phyloP scores from a whole-genome alignment of 2,329 filamentous ascomycete species.

The Calycina marina region DNA sequence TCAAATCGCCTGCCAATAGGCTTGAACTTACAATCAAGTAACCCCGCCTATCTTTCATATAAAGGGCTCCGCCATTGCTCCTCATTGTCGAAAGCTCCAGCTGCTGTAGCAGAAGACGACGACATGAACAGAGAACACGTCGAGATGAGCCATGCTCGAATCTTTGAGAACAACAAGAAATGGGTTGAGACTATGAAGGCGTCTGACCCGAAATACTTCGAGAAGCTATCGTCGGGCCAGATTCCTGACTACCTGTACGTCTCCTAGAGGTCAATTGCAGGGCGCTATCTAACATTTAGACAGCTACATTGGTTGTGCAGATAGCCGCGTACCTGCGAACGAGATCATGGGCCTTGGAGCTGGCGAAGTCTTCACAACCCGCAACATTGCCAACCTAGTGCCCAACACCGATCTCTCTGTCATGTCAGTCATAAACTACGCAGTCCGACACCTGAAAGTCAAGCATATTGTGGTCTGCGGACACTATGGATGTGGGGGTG shows the following conservation, averaged over 20 bases:
- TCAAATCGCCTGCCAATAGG: no score
- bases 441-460: conserved; percentile 65
- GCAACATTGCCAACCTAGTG: conserved; percentile 88
- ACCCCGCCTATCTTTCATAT: no score
- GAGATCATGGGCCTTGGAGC: conserved; percentile 69
- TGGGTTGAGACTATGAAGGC: conserved; percentile 47
- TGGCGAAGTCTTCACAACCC: conserved; percentile 88
- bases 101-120: no score
- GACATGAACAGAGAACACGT: no score
- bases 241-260: conserved; percentile 49
- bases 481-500: conserved; percentile 65
- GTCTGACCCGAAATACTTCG: conserved; percentile 51
- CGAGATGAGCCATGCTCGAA: conserved; percentile 35
- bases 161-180: conserved; percentile 53
- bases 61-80: no score
- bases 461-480: conserved; percentile 72
- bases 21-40: no score
- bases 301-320: conserved; percentile 78
- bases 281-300: no score
- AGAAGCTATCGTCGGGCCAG: conserved; percentile 48
- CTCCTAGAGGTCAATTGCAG: no score
- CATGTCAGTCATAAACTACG: conserved; percentile 74
- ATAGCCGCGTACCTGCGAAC: conserved; percentile 84
- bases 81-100: no score
- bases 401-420: conserved; percentile 67